Evolutionary conservation across 345 rosid species (phyloP).

Genomic region (Melaleuca quinquenervia): DNA sequence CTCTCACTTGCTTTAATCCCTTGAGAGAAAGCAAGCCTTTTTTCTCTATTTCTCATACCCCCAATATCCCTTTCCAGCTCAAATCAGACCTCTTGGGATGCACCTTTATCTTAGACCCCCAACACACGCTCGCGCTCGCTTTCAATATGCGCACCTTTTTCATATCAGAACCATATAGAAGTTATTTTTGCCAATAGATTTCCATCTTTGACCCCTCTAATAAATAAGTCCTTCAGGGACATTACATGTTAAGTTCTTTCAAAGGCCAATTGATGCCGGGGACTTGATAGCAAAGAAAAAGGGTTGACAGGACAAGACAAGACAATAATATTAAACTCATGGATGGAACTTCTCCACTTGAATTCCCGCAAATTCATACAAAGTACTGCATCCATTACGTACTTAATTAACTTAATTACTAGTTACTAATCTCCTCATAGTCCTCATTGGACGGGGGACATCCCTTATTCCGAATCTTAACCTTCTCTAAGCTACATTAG

Average conservation of each 20-base stretch:
- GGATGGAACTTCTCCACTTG: background rate
- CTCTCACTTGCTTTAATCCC: background rate
- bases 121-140: background rate
- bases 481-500: background rate
- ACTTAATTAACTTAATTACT: background rate
- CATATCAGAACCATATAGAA: background rate
- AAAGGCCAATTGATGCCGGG: background rate
- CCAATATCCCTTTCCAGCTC: constrained; percentile 3
- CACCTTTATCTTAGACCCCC: background rate
- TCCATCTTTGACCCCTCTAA: too few relatives aligned
- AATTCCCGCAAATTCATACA: background rate
- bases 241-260: background rate
- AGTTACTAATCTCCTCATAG: background rate
- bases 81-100: background rate
- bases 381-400: background rate
- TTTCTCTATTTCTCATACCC: background rate
- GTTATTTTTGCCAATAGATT: too few relatives aligned
- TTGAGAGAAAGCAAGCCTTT: background rate
- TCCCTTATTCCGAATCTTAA: background rate
- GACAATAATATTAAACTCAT: background rate
- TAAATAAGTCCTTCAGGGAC: background rate
- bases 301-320: background rate
- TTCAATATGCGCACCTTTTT: background rate
- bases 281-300: background rate
- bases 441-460: background rate